Percentiles rank a stretch among this genome's conserved stretches.
phyloP scores from a whole-genome alignment of 352 stramenopile genomes.

The Phytophthora aleatoria region DNA sequence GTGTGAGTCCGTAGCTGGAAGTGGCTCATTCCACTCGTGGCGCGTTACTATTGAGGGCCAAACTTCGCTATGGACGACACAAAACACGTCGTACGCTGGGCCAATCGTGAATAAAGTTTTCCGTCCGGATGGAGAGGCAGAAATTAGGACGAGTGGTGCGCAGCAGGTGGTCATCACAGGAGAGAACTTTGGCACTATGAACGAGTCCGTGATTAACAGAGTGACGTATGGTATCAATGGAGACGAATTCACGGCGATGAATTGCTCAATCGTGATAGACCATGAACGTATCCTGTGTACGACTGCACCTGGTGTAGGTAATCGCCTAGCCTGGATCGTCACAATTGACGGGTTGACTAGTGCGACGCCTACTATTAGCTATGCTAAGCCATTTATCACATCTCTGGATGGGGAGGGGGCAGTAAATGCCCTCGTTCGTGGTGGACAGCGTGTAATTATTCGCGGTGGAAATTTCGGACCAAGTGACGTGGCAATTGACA shows the following conservation, averaged over 20 bases:
- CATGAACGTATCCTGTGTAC: constrained; percentile 59
- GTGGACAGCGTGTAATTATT: constrained; percentile 48
- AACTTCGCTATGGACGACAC: constrained; percentile 33
- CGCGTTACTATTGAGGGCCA: constrained; percentile 46
- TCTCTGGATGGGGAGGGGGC: constrained; percentile 44
- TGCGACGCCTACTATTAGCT: constrained; percentile 60
- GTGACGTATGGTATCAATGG: constrained; percentile 62
- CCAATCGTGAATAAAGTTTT: constrained; percentile 65
- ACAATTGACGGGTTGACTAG: constrained; percentile 58
- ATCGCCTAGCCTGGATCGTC: constrained; percentile 58
- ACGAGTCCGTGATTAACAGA: constrained; percentile 34
- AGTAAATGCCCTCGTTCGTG: constrained; percentile 35
- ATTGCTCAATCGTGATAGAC: constrained; percentile 51
- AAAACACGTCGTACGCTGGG: constrained; percentile 60
- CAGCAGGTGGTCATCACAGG: constrained; percentile 62
- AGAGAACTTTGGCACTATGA: constrained; percentile 58
- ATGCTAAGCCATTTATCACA: constrained; percentile 52
- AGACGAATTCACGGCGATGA: constrained; percentile 42
- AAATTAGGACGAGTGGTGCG: constrained; percentile 54
- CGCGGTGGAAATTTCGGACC: constrained; percentile 66
- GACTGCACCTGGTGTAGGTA: constrained; percentile 54
- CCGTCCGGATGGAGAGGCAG: constrained; percentile 42
- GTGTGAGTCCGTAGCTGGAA: constrained; percentile 54
- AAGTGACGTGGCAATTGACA: constrained; percentile 42
- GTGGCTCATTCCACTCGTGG: constrained; percentile 51